A percentile compares a stretch with the other conserved stretches of the same genome.
Evolutionary conservation across 106 monocot species (phyloP).

Genomic region (Alisma plantagoaquatica): DNA sequence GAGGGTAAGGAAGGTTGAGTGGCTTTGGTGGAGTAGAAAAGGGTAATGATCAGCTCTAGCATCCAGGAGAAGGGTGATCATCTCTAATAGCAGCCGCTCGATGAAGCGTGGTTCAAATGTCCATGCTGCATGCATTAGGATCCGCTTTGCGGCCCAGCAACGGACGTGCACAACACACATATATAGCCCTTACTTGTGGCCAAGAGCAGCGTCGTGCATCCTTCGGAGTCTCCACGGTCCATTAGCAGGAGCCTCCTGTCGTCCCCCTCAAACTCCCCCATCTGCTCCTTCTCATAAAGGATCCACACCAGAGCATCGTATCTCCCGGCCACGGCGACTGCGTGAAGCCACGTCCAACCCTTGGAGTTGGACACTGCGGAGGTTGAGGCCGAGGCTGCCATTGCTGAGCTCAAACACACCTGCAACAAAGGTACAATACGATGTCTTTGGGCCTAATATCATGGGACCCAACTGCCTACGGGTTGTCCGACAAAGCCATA

Average conservation of each 20-base stretch:
- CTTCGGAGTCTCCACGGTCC: conserved; percentile 30
- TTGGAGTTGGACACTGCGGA: conserved; percentile 6
- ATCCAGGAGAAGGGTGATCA: conserved; percentile 42
- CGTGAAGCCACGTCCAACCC: conserved; percentile 25
- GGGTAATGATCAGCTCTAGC: conserved; percentile 46
- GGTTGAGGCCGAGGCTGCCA: too few species aligned
- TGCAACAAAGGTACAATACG: not conserved
- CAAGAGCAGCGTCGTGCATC: conserved; percentile 28
- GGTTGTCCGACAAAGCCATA: too few species aligned
- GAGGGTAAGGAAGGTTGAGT: too few species aligned
- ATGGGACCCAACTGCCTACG: too few species aligned
- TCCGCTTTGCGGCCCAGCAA: conserved; percentile 31
- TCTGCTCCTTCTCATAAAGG: not conserved
- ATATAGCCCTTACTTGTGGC: conserved; percentile 38
- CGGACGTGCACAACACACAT: conserved; percentile 13
- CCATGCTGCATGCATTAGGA: conserved; percentile 27
- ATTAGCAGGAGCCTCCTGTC: not conserved
- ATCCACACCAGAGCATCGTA: conserved; percentile 9
- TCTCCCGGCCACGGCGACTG: conserved; percentile 19
- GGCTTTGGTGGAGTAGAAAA: too few species aligned
- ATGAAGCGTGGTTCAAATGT: conserved; percentile 37
- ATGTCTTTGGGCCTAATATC: too few species aligned
- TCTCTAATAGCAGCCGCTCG: conserved; percentile 39
- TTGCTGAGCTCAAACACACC: not conserved
- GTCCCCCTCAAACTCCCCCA: conserved; percentile 3